Evolutionary conservation across 2,329 filamentous ascomycete genomes (phyloP).

Genomic region (Aspergillus quadrilineatus): DNA sequence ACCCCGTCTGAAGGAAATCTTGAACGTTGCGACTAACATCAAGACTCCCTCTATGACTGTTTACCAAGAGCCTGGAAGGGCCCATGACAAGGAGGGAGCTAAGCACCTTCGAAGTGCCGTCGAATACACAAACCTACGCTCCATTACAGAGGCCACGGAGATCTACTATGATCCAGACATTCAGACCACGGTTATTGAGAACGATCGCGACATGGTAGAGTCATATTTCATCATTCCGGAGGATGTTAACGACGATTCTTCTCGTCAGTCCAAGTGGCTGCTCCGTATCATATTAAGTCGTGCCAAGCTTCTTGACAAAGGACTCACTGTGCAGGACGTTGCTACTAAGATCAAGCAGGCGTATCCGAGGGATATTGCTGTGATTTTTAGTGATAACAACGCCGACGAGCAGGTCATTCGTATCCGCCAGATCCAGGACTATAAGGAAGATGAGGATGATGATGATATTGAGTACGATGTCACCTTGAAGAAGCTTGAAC

Average conservation of each 20-base stretch:
- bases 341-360: slow-evolving; percentile 85
- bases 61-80: slow-evolving; percentile 65
- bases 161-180: slow-evolving; percentile 97
- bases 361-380: slow-evolving; percentile 78
- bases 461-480: slow-evolving; percentile 79
- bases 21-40: slow-evolving; percentile 96
- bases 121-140: slow-evolving; percentile 90
- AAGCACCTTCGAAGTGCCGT: slow-evolving; percentile 85
- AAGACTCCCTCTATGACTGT: slow-evolving; percentile 98
- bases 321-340: slow-evolving; percentile 85
- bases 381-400: slow-evolving; percentile 98
- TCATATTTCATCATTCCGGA: slow-evolving; percentile 95
- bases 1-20: slow-evolving; percentile 97
- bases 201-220: slow-evolving; percentile 90
- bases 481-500: slow-evolving; percentile 87
- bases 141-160: slow-evolving; percentile 86
- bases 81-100: slow-evolving; percentile 71
- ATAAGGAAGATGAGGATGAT: slow-evolving; percentile 72
- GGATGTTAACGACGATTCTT: slow-evolving; percentile 64
- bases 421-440: slow-evolving; percentile 72
- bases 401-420: slow-evolving; percentile 93
- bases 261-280: slow-evolving; percentile 85
- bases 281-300: slow-evolving; percentile 90
- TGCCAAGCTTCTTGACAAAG: slow-evolving; percentile 89
- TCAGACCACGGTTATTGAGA: slow-evolving; percentile 77